phyloP scores from a whole-genome alignment of 2,329 filamentous ascomycete species.

The Pseudogymnoascus sp. region DNA sequence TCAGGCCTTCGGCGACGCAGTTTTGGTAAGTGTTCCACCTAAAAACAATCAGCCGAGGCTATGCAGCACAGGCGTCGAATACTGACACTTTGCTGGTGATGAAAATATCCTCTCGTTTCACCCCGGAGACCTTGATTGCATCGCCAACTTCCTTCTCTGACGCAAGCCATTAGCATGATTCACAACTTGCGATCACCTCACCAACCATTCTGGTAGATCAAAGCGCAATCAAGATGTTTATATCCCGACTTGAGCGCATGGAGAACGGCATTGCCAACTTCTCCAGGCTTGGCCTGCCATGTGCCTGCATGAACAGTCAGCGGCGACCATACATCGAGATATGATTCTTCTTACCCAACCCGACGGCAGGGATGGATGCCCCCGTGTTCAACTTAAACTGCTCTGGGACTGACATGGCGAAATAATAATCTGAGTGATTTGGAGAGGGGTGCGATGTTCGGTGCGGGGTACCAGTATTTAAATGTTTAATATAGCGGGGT shows the following conservation, averaged over 20 bases:
- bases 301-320: background rate
- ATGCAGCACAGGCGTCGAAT: background rate
- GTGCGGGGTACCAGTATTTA: background rate
- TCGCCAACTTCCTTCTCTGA: conserved; percentile 34
- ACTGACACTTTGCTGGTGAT: conserved; percentile 44
- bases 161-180: background rate
- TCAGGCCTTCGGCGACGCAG: conserved; percentile 41
- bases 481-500: background rate
- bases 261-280: conserved; percentile 40
- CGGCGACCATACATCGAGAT: background rate
- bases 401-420: conserved; percentile 7
- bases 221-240: conserved; percentile 20
- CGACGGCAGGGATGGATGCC: conserved; percentile 32
- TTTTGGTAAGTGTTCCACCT: conserved; percentile 46
- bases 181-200: background rate
- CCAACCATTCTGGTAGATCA: conserved; percentile 15
- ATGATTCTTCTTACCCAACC: conserved; percentile 23
- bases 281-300: conserved; percentile 24
- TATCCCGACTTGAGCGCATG: conserved; percentile 58
- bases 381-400: conserved; percentile 15
- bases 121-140: conserved; percentile 29
- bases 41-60: background rate
- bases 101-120: conserved; percentile 33
- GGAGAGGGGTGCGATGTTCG: conserved; percentile 8
- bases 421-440: conserved; percentile 16